Percentiles rank a stretch among this genome's conserved stretches.
phyloP scores from a whole-genome alignment of 169 alveolate species.

The Theileria parva region DNA sequence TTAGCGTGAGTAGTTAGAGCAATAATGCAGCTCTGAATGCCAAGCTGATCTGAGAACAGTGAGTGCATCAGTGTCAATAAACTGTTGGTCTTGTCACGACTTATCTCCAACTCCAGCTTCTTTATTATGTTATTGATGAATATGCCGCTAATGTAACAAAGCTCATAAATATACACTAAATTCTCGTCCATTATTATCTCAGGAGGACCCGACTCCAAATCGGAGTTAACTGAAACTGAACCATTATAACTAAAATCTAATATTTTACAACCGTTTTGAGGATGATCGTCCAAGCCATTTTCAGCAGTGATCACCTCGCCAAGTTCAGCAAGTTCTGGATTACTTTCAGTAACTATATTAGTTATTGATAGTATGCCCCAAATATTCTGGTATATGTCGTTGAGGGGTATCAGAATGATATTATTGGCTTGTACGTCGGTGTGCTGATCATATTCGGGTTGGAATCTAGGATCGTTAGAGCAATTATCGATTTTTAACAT shows the following conservation, averaged over 20 bases:
- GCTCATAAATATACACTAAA: conserved; percentile 34
- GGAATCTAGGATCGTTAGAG: conserved; percentile 14
- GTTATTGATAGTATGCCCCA: conserved; percentile 59
- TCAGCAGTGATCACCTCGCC: background rate
- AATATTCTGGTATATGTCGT: conserved; percentile 31
- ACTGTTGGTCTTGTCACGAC: conserved; percentile 53
- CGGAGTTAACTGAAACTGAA: background rate
- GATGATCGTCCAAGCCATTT: background rate
- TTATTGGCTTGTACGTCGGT: conserved; percentile 41
- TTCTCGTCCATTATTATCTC: conserved; percentile 4
- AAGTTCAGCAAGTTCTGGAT: background rate
- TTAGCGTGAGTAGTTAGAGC: conserved; percentile 67
- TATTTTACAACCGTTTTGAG: background rate
- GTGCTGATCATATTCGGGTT: conserved; percentile 32
- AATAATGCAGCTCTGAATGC: conserved; percentile 64
- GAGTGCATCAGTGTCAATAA: conserved; percentile 68
- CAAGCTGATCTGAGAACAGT: conserved; percentile 56
- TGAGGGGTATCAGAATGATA: conserved; percentile 53
- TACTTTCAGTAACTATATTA: background rate
- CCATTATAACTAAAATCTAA: background rate
- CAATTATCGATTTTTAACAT: conserved; percentile 30
- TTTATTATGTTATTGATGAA: conserved; percentile 48
- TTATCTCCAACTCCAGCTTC: conserved; percentile 50
- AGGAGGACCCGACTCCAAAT: background rate
- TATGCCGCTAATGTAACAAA: conserved; percentile 60